These are phyloP conservation scores for Paulinella micropora DNA, from an alignment of 78 protist genomes.

Conservation along the genomic window DNA sequence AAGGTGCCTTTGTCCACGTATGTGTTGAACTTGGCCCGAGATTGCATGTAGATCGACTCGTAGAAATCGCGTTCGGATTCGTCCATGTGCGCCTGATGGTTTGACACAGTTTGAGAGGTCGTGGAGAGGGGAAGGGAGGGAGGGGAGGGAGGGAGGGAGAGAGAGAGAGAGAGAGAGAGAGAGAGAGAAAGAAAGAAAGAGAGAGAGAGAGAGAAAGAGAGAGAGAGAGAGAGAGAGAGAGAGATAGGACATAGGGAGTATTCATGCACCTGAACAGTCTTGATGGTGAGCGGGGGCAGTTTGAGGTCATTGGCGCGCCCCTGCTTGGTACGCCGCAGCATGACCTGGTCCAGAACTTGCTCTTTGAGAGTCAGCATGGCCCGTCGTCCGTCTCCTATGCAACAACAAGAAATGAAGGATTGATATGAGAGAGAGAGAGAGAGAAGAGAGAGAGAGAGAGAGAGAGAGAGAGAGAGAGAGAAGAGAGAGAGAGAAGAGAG, in stretches of 20 bases:
- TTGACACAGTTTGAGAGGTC: not conserved
- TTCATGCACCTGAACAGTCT: not conserved
- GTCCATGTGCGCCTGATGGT: not conserved
- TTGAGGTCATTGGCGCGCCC: not conserved
- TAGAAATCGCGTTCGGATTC: constrained; percentile 33
- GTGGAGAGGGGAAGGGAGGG: not conserved
- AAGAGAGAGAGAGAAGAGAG: no score
- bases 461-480: no score
- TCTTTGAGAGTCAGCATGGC: not conserved
- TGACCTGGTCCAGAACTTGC: constrained; percentile 1
- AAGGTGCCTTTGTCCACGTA: constrained; percentile 36
- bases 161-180: not conserved
- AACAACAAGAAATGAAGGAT: no score
- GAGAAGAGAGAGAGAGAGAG: no score
- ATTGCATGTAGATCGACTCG: constrained; percentile 23
- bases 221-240: not conserved
- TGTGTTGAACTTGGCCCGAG: constrained; percentile 26
- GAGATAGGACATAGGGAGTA: not conserved
- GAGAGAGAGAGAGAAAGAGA: not conserved
- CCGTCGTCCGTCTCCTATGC: not conserved
- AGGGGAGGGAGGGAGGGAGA: not conserved
- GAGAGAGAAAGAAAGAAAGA: not conserved
- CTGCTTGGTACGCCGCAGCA: constrained; percentile 20
- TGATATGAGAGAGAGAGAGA: no score
- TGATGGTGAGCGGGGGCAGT: not conserved